Evolutionary conservation across 352 stramenopile genomes (phyloP).

Genomic region (Aphanomyces astaci): DNA sequence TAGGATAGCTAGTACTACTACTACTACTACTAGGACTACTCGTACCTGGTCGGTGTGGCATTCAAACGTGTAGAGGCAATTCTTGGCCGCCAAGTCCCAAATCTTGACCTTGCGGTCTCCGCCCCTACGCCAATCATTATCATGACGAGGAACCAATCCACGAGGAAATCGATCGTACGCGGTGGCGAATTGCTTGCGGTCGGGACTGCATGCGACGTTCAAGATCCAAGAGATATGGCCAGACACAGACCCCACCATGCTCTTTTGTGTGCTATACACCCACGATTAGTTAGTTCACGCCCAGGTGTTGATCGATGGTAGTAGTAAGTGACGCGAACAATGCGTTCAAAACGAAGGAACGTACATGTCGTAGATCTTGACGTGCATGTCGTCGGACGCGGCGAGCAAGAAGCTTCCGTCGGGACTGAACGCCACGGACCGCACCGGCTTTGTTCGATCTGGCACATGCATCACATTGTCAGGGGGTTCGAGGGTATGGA

Average conservation of each 20-base stretch:
- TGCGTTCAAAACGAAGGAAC: slow-evolving; percentile 27
- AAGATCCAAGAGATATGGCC: slow-evolving; percentile 86
- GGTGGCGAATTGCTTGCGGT: slow-evolving; percentile 79
- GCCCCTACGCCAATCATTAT: slow-evolving; percentile 35
- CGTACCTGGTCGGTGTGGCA: slow-evolving; percentile 74
- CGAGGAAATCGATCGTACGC: slow-evolving; percentile 33
- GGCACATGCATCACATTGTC: not conserved
- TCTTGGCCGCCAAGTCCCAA: slow-evolving; percentile 83
- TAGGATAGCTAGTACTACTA: not conserved
- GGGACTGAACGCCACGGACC: slow-evolving; percentile 72
- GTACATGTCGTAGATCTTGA: slow-evolving; percentile 90
- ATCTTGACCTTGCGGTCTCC: slow-evolving; percentile 88
- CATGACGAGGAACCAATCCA: not conserved
- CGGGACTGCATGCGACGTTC: slow-evolving; percentile 73
- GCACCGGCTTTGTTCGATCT: slow-evolving; percentile 84
- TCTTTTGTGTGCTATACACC: slow-evolving; percentile 59
- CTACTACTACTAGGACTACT: no score
- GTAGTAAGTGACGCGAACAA: no score
- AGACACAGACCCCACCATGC: slow-evolving; percentile 72
- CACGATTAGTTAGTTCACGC: no score
- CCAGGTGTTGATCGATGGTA: no score
- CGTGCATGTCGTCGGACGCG: slow-evolving; percentile 86
- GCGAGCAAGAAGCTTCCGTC: slow-evolving; percentile 81
- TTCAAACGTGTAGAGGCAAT: slow-evolving; percentile 86
- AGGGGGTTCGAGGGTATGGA: no score